These are phyloP conservation scores for Euphorbia lathyris DNA, from an alignment of 345 rosid genomes.

Conservation along the genomic window DNA sequence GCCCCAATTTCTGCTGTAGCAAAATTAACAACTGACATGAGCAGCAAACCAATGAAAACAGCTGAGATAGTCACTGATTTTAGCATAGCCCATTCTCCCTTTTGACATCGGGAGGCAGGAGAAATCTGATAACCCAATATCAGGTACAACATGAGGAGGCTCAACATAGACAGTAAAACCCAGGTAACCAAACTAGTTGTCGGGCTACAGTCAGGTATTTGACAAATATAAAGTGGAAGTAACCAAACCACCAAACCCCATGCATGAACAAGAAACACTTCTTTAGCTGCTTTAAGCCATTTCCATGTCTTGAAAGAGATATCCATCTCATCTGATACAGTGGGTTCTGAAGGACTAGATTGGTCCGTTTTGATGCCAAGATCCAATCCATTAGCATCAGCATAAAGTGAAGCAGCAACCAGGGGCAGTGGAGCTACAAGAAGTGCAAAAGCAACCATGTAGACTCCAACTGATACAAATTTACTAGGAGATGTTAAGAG, in stretches of 20 bases:
- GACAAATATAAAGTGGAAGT: slow-evolving; percentile 65
- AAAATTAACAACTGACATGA: slow-evolving; percentile 90
- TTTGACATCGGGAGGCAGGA: slow-evolving; percentile 26
- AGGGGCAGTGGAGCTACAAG: slow-evolving; percentile 87
- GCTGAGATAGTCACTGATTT: slow-evolving; percentile 83
- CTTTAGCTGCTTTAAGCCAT: slow-evolving; percentile 75
- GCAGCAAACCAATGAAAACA: slow-evolving; percentile 70
- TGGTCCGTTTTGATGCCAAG: slow-evolving; percentile 25
- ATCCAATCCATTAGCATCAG: slow-evolving; percentile 40
- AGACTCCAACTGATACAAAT: slow-evolving; percentile 91
- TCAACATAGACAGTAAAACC: slow-evolving; percentile 50
- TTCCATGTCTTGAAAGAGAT: slow-evolving; percentile 54
- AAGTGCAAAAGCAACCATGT: slow-evolving; percentile 93
- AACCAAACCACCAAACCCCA: slow-evolving; percentile 66
- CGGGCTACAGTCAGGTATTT: slow-evolving; percentile 54
- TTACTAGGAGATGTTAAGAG: slow-evolving; percentile 75
- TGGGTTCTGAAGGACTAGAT: slow-evolving; percentile 9
- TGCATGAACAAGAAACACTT: slow-evolving; percentile 60
- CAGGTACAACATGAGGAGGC: slow-evolving; percentile 43
- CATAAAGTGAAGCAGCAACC: slow-evolving; percentile 82
- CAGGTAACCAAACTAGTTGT: slow-evolving; percentile 48
- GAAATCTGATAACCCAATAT: slow-evolving; percentile 46
- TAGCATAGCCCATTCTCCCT: slow-evolving; percentile 57
- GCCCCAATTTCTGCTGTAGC: slow-evolving; percentile 96
- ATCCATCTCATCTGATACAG: slow-evolving; percentile 19